Conservation (phyloP, 2,329 filamentous ascomycete species). For the Fusarium bulbicola region DNA sequence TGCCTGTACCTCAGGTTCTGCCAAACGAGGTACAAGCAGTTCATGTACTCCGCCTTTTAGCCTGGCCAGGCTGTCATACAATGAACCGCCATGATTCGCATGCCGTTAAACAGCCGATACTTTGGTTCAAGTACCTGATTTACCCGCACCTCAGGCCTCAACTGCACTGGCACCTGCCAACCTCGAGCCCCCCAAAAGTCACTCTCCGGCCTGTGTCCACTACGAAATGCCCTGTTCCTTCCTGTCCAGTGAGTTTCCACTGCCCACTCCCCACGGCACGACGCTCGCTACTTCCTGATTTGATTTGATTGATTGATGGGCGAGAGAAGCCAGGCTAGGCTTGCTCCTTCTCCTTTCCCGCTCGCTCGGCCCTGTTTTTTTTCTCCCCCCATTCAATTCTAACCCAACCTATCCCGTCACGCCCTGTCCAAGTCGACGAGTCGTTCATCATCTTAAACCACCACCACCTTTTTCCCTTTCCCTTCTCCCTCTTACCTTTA, state of each 20-base stretch:
- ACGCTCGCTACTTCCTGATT: conserved; percentile 43
- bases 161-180: conserved; percentile 37
- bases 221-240: background rate
- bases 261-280: conserved; percentile 30
- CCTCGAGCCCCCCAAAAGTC: conserved; percentile 29
- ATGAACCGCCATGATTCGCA: background rate
- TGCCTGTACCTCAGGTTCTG: background rate
- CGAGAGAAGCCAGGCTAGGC: conserved; percentile 22
- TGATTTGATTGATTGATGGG: conserved; percentile 36
- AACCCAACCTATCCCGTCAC: conserved; percentile 36
- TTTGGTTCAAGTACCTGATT: background rate
- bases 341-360: conserved; percentile 43
- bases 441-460: conserved; percentile 41
- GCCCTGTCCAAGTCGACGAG: conserved; percentile 35
- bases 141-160: conserved; percentile 22
- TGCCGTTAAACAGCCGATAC: background rate
- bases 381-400: conserved; percentile 29
- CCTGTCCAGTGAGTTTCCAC: background rate
- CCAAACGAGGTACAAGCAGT: conserved; percentile 12
- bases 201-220: conserved; percentile 36
- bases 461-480: conserved; percentile 26
- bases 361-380: conserved; percentile 41
- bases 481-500: conserved; percentile 16
- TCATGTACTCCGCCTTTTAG: conserved; percentile 30
- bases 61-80: conserved; percentile 20